phyloP scores from a whole-genome alignment of 129 eudicot species.

The Mikania micrantha region DNA sequence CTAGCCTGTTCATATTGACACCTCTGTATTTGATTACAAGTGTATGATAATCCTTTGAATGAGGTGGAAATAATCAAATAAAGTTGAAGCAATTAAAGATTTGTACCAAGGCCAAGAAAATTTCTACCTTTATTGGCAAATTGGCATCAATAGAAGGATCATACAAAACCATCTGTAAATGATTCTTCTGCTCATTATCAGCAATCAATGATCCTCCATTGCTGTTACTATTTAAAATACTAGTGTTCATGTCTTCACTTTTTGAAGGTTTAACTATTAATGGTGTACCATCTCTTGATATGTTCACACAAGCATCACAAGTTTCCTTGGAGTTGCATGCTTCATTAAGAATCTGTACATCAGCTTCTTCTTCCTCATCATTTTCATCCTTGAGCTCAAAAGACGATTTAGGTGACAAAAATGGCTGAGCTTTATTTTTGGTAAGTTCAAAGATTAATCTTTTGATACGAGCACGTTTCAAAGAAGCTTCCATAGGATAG shows the following conservation, averaged over 20 bases:
- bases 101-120: background rate
- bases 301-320: slow-evolving; percentile 1
- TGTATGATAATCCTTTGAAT: background rate
- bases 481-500: slow-evolving; percentile 57
- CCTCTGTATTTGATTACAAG: background rate
- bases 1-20: background rate
- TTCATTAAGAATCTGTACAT: slow-evolving; percentile 20
- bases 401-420: slow-evolving; percentile 11
- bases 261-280: slow-evolving; percentile 15
- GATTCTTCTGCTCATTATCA: slow-evolving; percentile 18
- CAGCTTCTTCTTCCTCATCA: slow-evolving; percentile 20
- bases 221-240: slow-evolving; percentile 2
- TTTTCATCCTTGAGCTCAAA: slow-evolving; percentile 22
- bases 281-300: slow-evolving; percentile 8
- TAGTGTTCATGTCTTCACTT: slow-evolving; percentile 18
- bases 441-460: slow-evolving; percentile 40
- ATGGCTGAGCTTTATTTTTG: slow-evolving; percentile 15
- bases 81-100: background rate
- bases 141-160: slow-evolving; percentile 12
- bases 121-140: slow-evolving; percentile 47
- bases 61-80: background rate
- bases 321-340: slow-evolving; percentile 14
- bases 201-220: slow-evolving; percentile 10
- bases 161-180: slow-evolving; percentile 20
- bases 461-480: slow-evolving; percentile 54